A percentile compares a stretch with the other conserved stretches of the same genome.
These are phyloP conservation scores for Hysterangium stoloniferum DNA, from an alignment of 768 basidiomycete genomes.

Conservation along the genomic window DNA sequence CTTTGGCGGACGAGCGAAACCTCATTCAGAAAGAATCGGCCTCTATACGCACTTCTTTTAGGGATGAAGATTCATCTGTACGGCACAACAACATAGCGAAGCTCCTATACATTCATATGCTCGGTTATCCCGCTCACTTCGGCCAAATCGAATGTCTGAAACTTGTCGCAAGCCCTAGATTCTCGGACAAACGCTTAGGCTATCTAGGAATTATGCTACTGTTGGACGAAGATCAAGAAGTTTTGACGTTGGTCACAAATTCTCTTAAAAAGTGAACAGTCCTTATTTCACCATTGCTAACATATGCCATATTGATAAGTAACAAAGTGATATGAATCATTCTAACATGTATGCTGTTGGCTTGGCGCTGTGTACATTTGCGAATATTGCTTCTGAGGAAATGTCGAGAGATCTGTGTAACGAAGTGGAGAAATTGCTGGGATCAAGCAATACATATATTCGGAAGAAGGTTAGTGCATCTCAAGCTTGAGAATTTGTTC, in stretches of 20 bases:
- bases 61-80: slow-evolving; percentile 92
- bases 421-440: slow-evolving; percentile 95
- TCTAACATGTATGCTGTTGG: slow-evolving; percentile 99
- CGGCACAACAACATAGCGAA: slow-evolving; percentile 98
- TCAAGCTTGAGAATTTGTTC: background rate
- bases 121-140: slow-evolving; percentile 97
- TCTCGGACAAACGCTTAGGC: slow-evolving; percentile 92
- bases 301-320: slow-evolving; percentile 12
- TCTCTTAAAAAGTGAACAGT: slow-evolving; percentile 92
- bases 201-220: slow-evolving; percentile 98
- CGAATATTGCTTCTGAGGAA: slow-evolving; percentile 98
- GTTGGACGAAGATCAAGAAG: slow-evolving; percentile 96
- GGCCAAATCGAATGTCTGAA: slow-evolving; percentile 98
- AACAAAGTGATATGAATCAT: slow-evolving; percentile 92
- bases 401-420: slow-evolving; percentile 98
- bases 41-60: slow-evolving; percentile 92
- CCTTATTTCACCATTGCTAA: slow-evolving; percentile 1
- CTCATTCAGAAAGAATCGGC: slow-evolving; percentile 97
- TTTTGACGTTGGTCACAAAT: slow-evolving; percentile 94
- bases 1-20: slow-evolving; percentile 94
- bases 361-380: slow-evolving; percentile 94
- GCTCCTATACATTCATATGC: slow-evolving; percentile 97
- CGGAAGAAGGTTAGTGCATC: slow-evolving; percentile 78
- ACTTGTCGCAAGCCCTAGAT: slow-evolving; percentile 89
- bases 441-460: slow-evolving; percentile 97